Percentiles rank a stretch among this genome's conserved stretches.
Conservation (phyloP, 768 basidiomycete genomes). For the Termitomyces sp. region DNA sequence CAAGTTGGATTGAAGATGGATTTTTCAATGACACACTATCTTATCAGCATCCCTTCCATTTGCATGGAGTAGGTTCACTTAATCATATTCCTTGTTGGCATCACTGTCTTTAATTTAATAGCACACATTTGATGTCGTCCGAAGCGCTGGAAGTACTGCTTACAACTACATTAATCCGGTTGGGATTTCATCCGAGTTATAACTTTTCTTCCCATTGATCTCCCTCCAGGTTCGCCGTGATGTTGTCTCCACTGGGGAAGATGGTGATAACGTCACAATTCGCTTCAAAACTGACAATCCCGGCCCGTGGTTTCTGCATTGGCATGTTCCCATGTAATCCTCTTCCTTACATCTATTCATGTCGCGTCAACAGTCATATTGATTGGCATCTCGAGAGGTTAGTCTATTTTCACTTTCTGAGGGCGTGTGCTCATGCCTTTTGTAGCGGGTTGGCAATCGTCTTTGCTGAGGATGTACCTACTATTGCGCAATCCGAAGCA, state of each 20-base stretch:
- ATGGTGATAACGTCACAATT: conserved; percentile 24
- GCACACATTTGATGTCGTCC: too few species aligned
- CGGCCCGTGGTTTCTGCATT: conserved; percentile 21
- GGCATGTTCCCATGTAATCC: not conserved
- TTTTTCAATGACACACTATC: not conserved
- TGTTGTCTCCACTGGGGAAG: conserved; percentile 7
- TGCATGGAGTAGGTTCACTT: conserved; percentile 6
- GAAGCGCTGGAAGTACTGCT: too few species aligned
- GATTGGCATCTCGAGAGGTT: conserved; percentile 6
- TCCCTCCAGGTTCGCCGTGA: conserved; percentile 8
- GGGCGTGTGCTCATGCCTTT: not conserved
- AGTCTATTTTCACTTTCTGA: not conserved
- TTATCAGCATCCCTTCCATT: conserved; percentile 11
- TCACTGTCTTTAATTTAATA: too few species aligned
- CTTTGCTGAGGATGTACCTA: conserved; percentile 22
- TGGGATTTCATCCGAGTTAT: too few species aligned
- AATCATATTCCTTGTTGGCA: not conserved
- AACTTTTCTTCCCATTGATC: too few species aligned
- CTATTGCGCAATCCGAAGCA: not conserved
- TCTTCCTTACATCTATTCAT: not conserved
- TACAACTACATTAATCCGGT: too few species aligned
- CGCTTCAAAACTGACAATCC: conserved; percentile 35
- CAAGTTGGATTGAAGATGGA: not conserved
- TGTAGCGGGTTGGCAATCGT: conserved; percentile 23
- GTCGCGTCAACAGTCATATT: not conserved